A percentile compares a stretch with the other conserved stretches of the same genome.
Conservation (phyloP, 768 basidiomycete species). For the Butyriboletus loyo region DNA sequence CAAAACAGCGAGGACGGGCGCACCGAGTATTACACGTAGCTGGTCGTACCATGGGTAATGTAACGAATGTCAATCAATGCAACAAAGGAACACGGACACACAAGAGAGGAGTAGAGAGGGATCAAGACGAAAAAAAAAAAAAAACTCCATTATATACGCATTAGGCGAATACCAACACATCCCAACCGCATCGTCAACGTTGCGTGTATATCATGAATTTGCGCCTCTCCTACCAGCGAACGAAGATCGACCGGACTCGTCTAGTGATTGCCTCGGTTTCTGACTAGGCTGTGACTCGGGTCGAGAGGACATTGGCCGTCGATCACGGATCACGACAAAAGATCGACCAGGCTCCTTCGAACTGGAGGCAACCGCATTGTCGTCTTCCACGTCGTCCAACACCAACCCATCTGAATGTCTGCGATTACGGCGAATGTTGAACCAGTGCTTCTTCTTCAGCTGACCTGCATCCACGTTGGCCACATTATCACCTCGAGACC, state of each 20-base stretch:
- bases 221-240: slow-evolving; percentile 29
- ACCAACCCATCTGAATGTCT: slow-evolving; percentile 56
- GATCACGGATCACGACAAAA: slow-evolving; percentile 70
- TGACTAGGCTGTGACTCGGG: slow-evolving; percentile 22
- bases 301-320: slow-evolving; percentile 36
- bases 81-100: slow-evolving; percentile 13
- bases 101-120: neutral
- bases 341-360: slow-evolving; percentile 45
- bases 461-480: slow-evolving; percentile 42
- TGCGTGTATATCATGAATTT: slow-evolving; percentile 19
- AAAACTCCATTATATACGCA: slow-evolving; percentile 11
- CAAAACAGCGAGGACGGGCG: slow-evolving; percentile 20
- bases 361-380: slow-evolving; percentile 29
- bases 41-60: slow-evolving; percentile 20
- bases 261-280: slow-evolving; percentile 28
- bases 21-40: slow-evolving; percentile 30
- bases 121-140: slow-evolving; percentile 5
- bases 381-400: slow-evolving; percentile 24
- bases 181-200: neutral
- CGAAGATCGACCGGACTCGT: slow-evolving; percentile 28
- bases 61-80: slow-evolving; percentile 24
- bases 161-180: slow-evolving; percentile 14
- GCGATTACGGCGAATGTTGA: slow-evolving; percentile 55
- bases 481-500: slow-evolving; percentile 16
- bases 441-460: slow-evolving; percentile 71